Base-by-base conservation (phyloP, 331 rosid genomes). In the Cucumis variabilis region DNA sequence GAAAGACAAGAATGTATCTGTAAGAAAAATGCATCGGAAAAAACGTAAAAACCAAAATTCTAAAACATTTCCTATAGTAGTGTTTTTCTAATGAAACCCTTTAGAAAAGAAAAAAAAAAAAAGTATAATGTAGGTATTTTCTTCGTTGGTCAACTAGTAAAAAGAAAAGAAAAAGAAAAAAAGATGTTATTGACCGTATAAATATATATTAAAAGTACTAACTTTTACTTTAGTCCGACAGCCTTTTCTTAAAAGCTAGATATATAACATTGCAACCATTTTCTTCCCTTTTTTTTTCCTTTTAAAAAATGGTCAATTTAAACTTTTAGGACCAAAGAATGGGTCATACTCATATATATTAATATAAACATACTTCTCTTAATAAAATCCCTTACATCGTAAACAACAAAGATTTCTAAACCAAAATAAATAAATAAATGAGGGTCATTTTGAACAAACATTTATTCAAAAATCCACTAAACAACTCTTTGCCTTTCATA, bases 151-250 rank as follows among this genome's bases (percentile, higher is more conserved):
- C 79, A 73, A 72, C 78, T 16, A 33, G 50, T 30, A 30, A 73
- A 68, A 68, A 68, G n/a, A n/a, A 71, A 30, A 15, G 30, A 0
- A 68, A 68, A 68, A 23, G 11, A 71, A 30, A 15, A 71, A 2
- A 28, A 30, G n/a, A 41, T 11, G 23, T 20, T 30, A 15, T 74
- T 74, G 55, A 74, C 80, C 53, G 75, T 60, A 19, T 70, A 19
- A 27, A 20, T 37, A 73, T 73, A 41, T 41, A 41, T 41, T 30
- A 74, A 74, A 74, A 74, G 16, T 20, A 74, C 13, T 74, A 41
- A 41, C 53, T 74, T 74, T 74, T 74, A 74, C 23, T 41, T 74
- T 71, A 71, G 77, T 27, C 80, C 80, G 27, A 74, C 80, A 74
- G 80, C 58, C 24, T 74, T 74, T 71, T 33, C 77, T 71, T 71